Conservation (phyloP, 805 yeast species). For the Blastobotrys attinorum region DNA sequence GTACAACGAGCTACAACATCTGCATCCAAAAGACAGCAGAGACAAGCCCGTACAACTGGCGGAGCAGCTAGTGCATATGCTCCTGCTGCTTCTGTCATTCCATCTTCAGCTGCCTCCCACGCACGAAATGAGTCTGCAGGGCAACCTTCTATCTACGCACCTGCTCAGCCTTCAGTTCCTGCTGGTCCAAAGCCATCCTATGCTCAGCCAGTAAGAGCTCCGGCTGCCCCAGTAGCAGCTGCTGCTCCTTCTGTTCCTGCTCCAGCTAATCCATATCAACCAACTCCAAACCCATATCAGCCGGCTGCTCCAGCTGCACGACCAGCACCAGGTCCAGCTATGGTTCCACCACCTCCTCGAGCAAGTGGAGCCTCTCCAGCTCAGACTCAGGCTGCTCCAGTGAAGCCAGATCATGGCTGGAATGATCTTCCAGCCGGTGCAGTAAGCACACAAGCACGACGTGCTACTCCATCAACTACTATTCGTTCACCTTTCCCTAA, state of each 20-base stretch:
- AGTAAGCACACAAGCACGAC: slow-evolving; percentile 15
- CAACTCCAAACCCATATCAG: slow-evolving; percentile 11
- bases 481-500: slow-evolving; percentile 17
- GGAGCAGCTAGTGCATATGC: slow-evolving; percentile 6
- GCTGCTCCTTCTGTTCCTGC: slow-evolving; percentile 11
- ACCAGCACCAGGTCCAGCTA: too few species aligned
- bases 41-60: slow-evolving; percentile 20
- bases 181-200: slow-evolving; percentile 4
- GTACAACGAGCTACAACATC: slow-evolving; percentile 61
- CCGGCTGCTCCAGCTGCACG: slow-evolving; percentile 15
- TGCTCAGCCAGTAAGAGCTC: background rate
- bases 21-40: too few species aligned
- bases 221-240: background rate
- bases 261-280: slow-evolving; percentile 14
- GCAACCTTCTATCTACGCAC: background rate
- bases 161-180: slow-evolving; percentile 4
- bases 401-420: slow-evolving; percentile 23
- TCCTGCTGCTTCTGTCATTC: slow-evolving; percentile 4
- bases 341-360: slow-evolving; percentile 16
- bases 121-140: slow-evolving; percentile 2
- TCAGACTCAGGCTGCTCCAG: slow-evolving; percentile 13
- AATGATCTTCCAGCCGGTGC: slow-evolving; percentile 24
- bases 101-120: slow-evolving; percentile 4
- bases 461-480: slow-evolving; percentile 23
- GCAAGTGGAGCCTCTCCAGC: slow-evolving; percentile 10